Conservation (phyloP, 257 asterid genomes). For the Buddleja alternifolia region DNA sequence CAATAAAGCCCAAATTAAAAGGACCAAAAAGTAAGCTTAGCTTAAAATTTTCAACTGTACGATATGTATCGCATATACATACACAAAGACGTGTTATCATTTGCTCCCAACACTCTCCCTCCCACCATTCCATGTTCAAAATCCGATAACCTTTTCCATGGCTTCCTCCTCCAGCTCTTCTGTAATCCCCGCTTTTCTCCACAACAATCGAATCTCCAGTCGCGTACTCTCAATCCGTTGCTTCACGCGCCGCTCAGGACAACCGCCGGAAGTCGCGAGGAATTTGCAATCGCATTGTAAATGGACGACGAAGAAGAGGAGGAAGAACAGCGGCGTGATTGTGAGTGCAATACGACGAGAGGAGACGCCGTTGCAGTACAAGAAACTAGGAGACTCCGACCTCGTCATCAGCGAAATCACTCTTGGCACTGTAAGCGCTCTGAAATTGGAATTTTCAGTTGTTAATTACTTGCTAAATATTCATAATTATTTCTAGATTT, state of each 20-base stretch:
- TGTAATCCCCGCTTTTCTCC: conserved; percentile 14
- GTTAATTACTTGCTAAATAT: too few relatives aligned
- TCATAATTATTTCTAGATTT: too few relatives aligned
- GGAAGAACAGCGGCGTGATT: conserved; percentile 29
- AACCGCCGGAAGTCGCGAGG: conserved; percentile 30
- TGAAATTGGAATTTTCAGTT: not conserved
- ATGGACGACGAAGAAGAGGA: conserved; percentile 34
- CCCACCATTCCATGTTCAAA: not conserved
- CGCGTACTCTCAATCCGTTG: conserved; percentile 12
- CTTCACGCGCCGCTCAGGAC: conserved; percentile 28
- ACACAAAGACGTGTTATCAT: conserved; percentile 22
- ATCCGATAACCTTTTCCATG: conserved; percentile 21
- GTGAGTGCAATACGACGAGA: conserved; percentile 34
- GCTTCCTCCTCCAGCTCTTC: conserved; percentile 42
- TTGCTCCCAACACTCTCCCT: not conserved
- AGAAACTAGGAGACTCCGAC: conserved; percentile 87
- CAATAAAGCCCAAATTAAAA: not conserved
- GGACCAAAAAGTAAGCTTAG: not conserved
- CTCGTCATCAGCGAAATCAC: conserved; percentile 86
- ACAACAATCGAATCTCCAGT: conserved; percentile 20
- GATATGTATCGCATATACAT: not conserved
- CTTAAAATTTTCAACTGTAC: not conserved
- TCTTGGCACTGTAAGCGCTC: conserved; percentile 71
- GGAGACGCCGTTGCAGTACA: conserved; percentile 56
- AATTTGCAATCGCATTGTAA: conserved; percentile 22